phyloP scores from a whole-genome alignment of 169 alveolate species.

The Eimeria sp. region DNA sequence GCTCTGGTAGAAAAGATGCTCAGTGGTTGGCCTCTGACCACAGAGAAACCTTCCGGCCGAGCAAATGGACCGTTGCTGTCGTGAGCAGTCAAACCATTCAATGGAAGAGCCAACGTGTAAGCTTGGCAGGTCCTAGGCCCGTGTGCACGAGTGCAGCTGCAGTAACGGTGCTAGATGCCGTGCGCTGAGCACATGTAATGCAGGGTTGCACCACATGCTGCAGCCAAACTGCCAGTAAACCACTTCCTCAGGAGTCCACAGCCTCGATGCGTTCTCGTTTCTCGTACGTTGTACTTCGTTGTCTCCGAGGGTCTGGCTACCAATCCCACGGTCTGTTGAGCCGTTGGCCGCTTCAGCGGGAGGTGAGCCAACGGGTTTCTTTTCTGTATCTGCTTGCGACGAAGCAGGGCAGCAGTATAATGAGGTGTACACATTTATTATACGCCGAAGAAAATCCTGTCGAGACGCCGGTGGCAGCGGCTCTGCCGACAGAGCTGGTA shows the following conservation, averaged over 20 bases:
- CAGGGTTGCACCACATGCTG: slow-evolving; percentile 74
- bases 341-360: neutral
- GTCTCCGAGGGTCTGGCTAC: neutral
- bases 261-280: neutral
- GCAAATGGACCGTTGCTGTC: neutral
- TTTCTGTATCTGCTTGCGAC: neutral
- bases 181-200: slow-evolving; percentile 33
- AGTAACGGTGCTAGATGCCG: slow-evolving; percentile 25
- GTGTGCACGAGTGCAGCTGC: neutral
- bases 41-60: neutral
- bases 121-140: neutral
- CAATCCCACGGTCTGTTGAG: neutral
- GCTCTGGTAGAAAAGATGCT: neutral
- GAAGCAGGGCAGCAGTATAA: neutral
- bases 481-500: neutral
- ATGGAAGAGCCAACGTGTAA: neutral
- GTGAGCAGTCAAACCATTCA: neutral
- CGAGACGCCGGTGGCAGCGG: slow-evolving; percentile 43
- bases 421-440: neutral
- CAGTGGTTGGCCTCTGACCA: neutral
- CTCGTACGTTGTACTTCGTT: neutral
- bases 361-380: neutral
- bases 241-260: slow-evolving; percentile 62
- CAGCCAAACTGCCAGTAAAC: slow-evolving; percentile 58
- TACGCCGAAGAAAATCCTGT: slow-evolving; percentile 32